These are phyloP conservation scores for Tympanopsis confertula DNA, from an alignment of 2,329 filamentous ascomycete species.

Conservation along the genomic window DNA sequence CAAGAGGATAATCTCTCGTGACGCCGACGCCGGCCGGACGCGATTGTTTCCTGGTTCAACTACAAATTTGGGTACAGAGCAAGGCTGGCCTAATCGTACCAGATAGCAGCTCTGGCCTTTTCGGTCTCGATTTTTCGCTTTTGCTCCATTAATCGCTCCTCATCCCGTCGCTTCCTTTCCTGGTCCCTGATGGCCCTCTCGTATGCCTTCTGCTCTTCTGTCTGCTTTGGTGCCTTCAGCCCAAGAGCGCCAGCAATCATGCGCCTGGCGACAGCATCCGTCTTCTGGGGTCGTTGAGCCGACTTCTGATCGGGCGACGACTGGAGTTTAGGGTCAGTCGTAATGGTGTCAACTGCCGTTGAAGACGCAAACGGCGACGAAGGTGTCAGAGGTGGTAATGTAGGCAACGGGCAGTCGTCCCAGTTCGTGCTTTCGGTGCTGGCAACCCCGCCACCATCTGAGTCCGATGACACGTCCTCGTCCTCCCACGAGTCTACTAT, in stretches of 20 bases:
- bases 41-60: no score
- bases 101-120: conserved; percentile 71
- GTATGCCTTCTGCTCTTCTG: conserved; percentile 80
- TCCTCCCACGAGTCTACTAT: conserved; percentile 71
- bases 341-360: conserved; percentile 1
- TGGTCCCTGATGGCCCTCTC: conserved; percentile 73
- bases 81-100: conserved; percentile 55
- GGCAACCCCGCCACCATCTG: no score
- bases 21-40: no score
- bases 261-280: conserved; percentile 76
- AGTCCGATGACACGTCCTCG: conserved; percentile 38
- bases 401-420: no score
- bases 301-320: conserved; percentile 5
- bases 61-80: no score
- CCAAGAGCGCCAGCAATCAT: conserved; percentile 86
- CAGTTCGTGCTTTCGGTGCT: no score
- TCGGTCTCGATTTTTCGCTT: conserved; percentile 53
- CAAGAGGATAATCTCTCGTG: no score
- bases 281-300: conserved; percentile 66
- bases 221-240: conserved; percentile 67
- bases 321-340: conserved; percentile 7
- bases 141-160: conserved; percentile 56
- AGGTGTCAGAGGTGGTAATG: no score
- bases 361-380: conserved; percentile 2
- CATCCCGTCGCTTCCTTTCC: conserved; percentile 66